Conservation (phyloP, 2,329 filamentous ascomycete genomes). For the Ploettnerulaceae sp. region DNA sequence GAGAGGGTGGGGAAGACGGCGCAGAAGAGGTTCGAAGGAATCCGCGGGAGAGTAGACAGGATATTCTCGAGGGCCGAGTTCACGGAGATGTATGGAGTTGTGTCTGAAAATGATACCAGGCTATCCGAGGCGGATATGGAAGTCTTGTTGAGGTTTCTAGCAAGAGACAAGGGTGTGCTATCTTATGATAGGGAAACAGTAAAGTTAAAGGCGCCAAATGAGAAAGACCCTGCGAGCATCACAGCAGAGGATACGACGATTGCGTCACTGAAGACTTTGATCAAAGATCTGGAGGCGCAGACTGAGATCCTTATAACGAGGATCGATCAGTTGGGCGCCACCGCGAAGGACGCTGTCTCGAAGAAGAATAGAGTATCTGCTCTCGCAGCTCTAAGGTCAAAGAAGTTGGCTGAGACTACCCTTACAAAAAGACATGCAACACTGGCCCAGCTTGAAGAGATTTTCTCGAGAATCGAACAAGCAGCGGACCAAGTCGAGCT, state of each 20-base stretch:
- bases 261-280: slow-evolving; percentile 75
- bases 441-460: slow-evolving; percentile 75
- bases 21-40: slow-evolving; percentile 38
- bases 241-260: slow-evolving; percentile 77
- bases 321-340: slow-evolving; percentile 57
- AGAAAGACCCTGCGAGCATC: slow-evolving; percentile 46
- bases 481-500: slow-evolving; percentile 81
- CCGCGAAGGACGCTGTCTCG: slow-evolving; percentile 65
- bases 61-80: slow-evolving; percentile 66
- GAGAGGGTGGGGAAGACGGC: slow-evolving; percentile 55
- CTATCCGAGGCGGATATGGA: slow-evolving; percentile 63
- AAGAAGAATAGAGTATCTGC: slow-evolving; percentile 72
- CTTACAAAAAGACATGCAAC: slow-evolving; percentile 68
- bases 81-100: slow-evolving; percentile 48
- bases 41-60: slow-evolving; percentile 52
- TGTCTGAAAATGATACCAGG: slow-evolving; percentile 44
- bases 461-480: slow-evolving; percentile 78
- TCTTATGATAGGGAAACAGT: slow-evolving; percentile 64
- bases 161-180: slow-evolving; percentile 58
- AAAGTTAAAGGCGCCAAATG: slow-evolving; percentile 60
- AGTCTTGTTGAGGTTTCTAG: slow-evolving; percentile 64
- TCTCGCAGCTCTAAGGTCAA: slow-evolving; percentile 72
- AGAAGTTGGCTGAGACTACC: slow-evolving; percentile 73
- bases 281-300: slow-evolving; percentile 68
- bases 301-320: slow-evolving; percentile 62